phyloP scores from a whole-genome alignment of 2,329 filamentous ascomycete genomes.

The Ophiostoma australiae region DNA sequence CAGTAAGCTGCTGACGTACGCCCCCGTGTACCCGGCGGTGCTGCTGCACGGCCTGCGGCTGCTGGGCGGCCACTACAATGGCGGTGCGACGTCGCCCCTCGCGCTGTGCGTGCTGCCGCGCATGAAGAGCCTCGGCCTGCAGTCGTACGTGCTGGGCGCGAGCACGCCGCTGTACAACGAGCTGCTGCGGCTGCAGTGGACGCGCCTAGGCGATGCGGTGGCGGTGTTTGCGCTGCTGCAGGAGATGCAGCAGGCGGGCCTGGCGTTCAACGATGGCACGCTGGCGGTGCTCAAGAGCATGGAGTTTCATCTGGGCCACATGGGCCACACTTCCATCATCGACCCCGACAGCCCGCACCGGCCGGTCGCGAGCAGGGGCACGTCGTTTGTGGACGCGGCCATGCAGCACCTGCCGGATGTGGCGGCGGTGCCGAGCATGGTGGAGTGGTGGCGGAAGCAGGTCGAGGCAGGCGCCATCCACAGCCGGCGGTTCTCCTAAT shows the following conservation, averaged over 20 bases:
- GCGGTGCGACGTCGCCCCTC: slow-evolving; percentile 50
- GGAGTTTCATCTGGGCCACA: slow-evolving; percentile 23
- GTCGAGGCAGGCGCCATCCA: slow-evolving; percentile 18
- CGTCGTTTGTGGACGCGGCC: slow-evolving; percentile 10
- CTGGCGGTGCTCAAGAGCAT: slow-evolving; percentile 37
- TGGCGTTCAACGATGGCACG: slow-evolving; percentile 52
- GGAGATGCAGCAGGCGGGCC: slow-evolving; percentile 61
- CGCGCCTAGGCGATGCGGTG: slow-evolving; percentile 52
- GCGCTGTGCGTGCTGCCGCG: slow-evolving; percentile 59
- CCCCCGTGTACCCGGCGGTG: slow-evolving; percentile 59
- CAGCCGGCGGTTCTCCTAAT: neutral
- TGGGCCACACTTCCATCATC: neutral
- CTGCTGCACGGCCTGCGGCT: slow-evolving; percentile 54
- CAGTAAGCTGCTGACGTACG: slow-evolving; percentile 46
- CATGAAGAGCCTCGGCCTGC: slow-evolving; percentile 62
- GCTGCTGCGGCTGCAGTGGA: slow-evolving; percentile 58
- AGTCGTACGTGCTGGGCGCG: slow-evolving; percentile 66
- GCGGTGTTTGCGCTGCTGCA: slow-evolving; percentile 53
- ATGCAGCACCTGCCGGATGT: slow-evolving; percentile 20
- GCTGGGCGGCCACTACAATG: slow-evolving; percentile 52
- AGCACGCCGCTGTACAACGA: slow-evolving; percentile 66
- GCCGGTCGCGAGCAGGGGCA: neutral
- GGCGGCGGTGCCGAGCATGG: slow-evolving; percentile 3
- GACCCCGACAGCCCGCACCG: slow-evolving; percentile 8
- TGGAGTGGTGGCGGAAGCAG: slow-evolving; percentile 18